phyloP scores from a whole-genome alignment of 192 early-diverging fungal genomes.

The Coemansia sp. region DNA sequence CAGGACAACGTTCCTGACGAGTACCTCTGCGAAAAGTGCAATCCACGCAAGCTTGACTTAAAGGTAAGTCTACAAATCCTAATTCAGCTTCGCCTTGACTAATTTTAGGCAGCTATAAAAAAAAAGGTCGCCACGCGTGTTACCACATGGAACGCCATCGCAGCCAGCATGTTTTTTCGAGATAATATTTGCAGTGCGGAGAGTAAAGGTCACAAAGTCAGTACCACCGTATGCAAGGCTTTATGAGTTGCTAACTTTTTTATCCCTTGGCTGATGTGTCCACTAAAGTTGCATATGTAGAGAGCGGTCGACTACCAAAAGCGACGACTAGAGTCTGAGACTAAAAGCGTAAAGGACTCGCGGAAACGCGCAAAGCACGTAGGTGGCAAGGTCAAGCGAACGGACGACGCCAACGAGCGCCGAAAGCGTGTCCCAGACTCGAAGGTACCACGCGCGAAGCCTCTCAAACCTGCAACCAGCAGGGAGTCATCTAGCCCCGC shows the following conservation, averaged over 20 bases:
- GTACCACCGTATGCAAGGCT: neutral
- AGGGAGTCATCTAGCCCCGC: slow-evolving; percentile 45
- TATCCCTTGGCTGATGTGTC: neutral
- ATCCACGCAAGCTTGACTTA: slow-evolving; percentile 64
- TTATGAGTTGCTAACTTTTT: neutral
- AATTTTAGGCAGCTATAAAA: neutral
- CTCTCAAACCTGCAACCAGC: slow-evolving; percentile 4
- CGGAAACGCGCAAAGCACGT: slow-evolving; percentile 32
- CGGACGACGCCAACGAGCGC: slow-evolving; percentile 33
- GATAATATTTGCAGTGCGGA: neutral
- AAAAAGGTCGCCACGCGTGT: neutral
- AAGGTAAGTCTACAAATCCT: slow-evolving; percentile 24
- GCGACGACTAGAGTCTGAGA: slow-evolving; percentile 43
- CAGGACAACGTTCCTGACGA: slow-evolving; percentile 77
- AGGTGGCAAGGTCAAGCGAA: slow-evolving; percentile 24
- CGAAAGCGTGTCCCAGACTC: slow-evolving; percentile 29
- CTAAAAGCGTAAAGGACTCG: slow-evolving; percentile 34
- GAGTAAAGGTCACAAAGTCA: neutral
- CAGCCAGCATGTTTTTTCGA: neutral
- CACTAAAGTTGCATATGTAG: slow-evolving; percentile 10
- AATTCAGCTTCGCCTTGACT: neutral
- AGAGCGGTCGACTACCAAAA: slow-evolving; percentile 47
- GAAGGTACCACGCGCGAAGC: slow-evolving; percentile 29
- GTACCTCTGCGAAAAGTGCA: slow-evolving; percentile 85
- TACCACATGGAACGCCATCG: neutral